Percentiles rank a stretch among this genome's conserved stretches.
Evolutionary conservation across 805 yeast species (phyloP).

Genomic region (Metahyphopichia silvanorum): DNA sequence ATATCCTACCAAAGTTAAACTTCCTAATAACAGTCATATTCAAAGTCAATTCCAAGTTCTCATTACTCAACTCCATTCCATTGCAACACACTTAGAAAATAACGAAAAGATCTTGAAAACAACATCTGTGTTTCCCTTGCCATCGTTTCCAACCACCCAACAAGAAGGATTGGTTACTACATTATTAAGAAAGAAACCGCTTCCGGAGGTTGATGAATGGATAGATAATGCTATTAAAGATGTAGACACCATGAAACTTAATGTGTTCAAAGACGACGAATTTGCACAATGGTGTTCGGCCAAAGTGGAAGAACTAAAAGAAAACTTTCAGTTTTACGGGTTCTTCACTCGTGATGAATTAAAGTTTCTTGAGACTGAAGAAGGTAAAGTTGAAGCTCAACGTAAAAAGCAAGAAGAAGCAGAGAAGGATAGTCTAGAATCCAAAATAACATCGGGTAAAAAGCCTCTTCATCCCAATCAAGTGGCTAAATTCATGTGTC

Average conservation of each 20-base stretch:
- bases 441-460: constrained; percentile 21
- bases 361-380: constrained; percentile 25
- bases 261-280: constrained; percentile 51
- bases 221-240: constrained; percentile 39
- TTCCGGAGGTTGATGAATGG: constrained; percentile 93
- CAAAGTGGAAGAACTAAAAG: constrained; percentile 50
- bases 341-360: constrained; percentile 52
- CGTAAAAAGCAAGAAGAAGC: constrained; percentile 13
- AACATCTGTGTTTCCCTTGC: constrained; percentile 80
- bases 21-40: constrained; percentile 56
- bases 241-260: constrained; percentile 16
- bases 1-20: constrained; percentile 32
- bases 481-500: constrained; percentile 38
- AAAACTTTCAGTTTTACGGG: constrained; percentile 61
- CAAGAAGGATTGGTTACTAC: constrained; percentile 84
- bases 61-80: constrained; percentile 74
- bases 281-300: constrained; percentile 67
- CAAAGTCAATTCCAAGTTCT: constrained; percentile 84
- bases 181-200: constrained; percentile 76
- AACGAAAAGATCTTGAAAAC: constrained; percentile 56
- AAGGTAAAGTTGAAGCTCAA: constrained; percentile 26
- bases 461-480: constrained; percentile 29
- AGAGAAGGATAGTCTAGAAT: constrained; percentile 23
- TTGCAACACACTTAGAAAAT: constrained; percentile 65
- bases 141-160: constrained; percentile 79